Evolutionary conservation across 495 filamentous ascomycete genomes (phyloP).

Genomic region (Trichoderma virens): DNA sequence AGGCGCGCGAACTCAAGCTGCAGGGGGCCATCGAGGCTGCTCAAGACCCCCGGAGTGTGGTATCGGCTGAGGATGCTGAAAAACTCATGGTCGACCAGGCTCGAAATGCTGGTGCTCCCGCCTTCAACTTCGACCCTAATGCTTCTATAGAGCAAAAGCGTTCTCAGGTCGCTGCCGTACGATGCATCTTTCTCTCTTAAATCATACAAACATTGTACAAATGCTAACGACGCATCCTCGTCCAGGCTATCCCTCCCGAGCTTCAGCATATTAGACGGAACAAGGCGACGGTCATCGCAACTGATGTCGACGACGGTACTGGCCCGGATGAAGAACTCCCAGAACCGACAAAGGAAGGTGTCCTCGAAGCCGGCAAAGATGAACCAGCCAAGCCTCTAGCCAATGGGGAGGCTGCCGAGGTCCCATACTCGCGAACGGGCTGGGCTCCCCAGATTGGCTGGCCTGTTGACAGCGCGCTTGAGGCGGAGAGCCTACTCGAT

Average conservation of each 20-base stretch:
- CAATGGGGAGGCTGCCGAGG: constrained; percentile 39
- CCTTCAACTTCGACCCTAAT: constrained; percentile 81
- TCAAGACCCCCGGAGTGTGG: constrained; percentile 56
- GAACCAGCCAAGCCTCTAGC: constrained; percentile 38
- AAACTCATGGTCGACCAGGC: constrained; percentile 65
- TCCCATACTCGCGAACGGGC: constrained; percentile 60
- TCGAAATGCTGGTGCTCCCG: constrained; percentile 64
- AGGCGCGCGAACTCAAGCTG: constrained; percentile 57
- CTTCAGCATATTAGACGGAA: constrained; percentile 59
- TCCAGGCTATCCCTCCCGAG: constrained; percentile 41
- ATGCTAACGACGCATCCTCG: neutral
- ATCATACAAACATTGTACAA: neutral
- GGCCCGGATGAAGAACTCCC: constrained; percentile 73
- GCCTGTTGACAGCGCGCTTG: constrained; percentile 39
- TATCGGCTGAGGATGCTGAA: constrained; percentile 64
- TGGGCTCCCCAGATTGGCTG: constrained; percentile 83
- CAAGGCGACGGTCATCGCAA: constrained; percentile 59
- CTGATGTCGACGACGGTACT: constrained; percentile 65
- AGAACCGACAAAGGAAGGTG: constrained; percentile 61
- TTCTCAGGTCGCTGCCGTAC: constrained; percentile 67
- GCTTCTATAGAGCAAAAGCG: constrained; percentile 78
- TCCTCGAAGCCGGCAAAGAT: constrained; percentile 34
- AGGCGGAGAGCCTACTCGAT: constrained; percentile 65
- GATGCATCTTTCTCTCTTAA: constrained; percentile 22
- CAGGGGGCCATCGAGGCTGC: constrained; percentile 69